A percentile compares a stretch with the other conserved stretches of the same genome.
Conservation (phyloP, 2,329 filamentous ascomycete species). For the Aspergillus pseudoglaucus region DNA sequence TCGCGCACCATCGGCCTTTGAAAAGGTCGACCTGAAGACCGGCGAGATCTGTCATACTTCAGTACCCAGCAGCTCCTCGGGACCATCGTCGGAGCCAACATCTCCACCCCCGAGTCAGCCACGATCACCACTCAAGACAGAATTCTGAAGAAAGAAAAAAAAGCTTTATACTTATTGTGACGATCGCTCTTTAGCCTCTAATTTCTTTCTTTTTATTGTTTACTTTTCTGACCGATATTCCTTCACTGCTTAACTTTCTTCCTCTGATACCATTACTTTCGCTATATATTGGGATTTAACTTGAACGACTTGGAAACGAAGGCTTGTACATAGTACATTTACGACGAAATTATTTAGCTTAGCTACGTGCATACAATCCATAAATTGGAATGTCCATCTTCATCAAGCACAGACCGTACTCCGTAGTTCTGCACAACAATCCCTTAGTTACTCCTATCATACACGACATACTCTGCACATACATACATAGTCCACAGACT, state of each 20-base stretch:
- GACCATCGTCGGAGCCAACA: conserved; percentile 5
- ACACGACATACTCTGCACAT: neutral
- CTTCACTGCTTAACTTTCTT: neutral
- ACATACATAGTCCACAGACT: neutral
- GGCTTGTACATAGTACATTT: neutral
- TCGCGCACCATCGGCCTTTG: conserved; percentile 8
- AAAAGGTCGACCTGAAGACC: conserved; percentile 15
- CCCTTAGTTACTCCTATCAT: too few species aligned
- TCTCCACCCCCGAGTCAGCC: neutral
- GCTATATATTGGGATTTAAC: neutral
- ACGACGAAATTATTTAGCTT: neutral
- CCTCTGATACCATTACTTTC: neutral
- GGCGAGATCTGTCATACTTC: conserved; percentile 11
- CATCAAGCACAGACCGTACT: neutral
- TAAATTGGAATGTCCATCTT: neutral
- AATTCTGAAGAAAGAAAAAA: neutral
- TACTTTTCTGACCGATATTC: conserved; percentile 1
- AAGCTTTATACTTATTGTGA: neutral
- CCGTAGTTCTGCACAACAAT: too few species aligned
- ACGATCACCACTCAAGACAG: neutral
- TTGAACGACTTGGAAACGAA: neutral
- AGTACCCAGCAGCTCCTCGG: conserved; percentile 17
- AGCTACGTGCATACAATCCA: neutral
- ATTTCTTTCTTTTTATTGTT: neutral
- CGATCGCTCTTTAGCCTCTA: neutral